Percentiles rank a stretch among this genome's conserved stretches.
Conservation (phyloP, 2,329 filamentous ascomycete genomes). For the Xylariaceae sp. region DNA sequence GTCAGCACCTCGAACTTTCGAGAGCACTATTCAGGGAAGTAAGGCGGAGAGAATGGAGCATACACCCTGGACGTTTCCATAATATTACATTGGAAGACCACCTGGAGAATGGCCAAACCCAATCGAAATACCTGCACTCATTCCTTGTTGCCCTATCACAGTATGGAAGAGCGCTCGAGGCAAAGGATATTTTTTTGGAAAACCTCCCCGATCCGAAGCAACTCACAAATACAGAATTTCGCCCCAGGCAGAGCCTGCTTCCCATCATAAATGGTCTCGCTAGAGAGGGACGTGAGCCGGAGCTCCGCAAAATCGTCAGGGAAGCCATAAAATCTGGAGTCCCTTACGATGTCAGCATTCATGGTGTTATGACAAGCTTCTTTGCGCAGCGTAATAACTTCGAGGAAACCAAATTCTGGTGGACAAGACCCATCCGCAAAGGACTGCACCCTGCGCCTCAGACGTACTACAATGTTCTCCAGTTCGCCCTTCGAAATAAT, state of each 20-base stretch:
- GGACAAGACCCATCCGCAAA: constrained; percentile 58
- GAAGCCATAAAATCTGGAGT: constrained; percentile 57
- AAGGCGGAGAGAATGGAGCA: constrained; percentile 33
- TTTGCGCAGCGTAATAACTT: constrained; percentile 66
- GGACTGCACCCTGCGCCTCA: constrained; percentile 49
- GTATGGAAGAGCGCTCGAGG: constrained; percentile 42
- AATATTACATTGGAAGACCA: constrained; percentile 19
- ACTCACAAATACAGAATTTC: constrained; percentile 37
- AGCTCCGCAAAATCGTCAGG: constrained; percentile 62
- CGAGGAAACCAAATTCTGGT: constrained; percentile 72
- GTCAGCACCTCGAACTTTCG: constrained; percentile 56
- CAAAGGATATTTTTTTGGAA: constrained; percentile 36
- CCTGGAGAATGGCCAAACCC: background rate
- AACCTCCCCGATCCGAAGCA: constrained; percentile 11
- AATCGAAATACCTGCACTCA: constrained; percentile 35
- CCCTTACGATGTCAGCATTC: constrained; percentile 53
- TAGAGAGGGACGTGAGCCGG: constrained; percentile 61
- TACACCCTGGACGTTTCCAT: constrained; percentile 12
- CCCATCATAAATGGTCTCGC: constrained; percentile 67
- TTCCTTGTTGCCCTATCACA: constrained; percentile 38
- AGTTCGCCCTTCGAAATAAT: constrained; percentile 65
- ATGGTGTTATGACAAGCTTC: constrained; percentile 65
- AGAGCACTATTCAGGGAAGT: constrained; percentile 51
- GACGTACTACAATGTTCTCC: constrained; percentile 62
- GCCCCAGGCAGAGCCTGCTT: constrained; percentile 52